phyloP scores from a whole-genome alignment of 2,329 filamentous ascomycete genomes.

The Trichothecium roseum region DNA sequence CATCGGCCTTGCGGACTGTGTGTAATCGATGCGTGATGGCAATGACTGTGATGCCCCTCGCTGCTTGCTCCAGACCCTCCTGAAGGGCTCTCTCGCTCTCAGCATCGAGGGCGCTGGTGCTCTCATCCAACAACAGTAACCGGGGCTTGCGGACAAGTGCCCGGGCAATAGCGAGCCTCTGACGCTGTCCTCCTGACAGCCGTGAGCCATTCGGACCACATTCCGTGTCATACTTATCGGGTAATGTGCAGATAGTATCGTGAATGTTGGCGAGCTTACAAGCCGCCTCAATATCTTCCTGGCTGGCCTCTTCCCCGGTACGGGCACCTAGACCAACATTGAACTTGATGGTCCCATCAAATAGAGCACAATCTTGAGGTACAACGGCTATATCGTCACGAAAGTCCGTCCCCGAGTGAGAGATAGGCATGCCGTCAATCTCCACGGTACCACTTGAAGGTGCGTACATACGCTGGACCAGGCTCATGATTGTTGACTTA shows the following conservation, averaged over 20 bases:
- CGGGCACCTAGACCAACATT: slow-evolving; percentile 45
- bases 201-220: slow-evolving; percentile 63
- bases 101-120: slow-evolving; percentile 67
- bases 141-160: slow-evolving; percentile 63
- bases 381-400: slow-evolving; percentile 44
- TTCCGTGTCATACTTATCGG: slow-evolving; percentile 55
- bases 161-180: slow-evolving; percentile 68
- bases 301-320: slow-evolving; percentile 42
- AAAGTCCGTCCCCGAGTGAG: slow-evolving; percentile 30
- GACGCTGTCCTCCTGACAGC: slow-evolving; percentile 69
- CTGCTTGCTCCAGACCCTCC: slow-evolving; percentile 50
- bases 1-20: slow-evolving; percentile 45
- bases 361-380: slow-evolving; percentile 47
- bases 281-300: slow-evolving; percentile 54
- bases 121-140: slow-evolving; percentile 71
- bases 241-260: slow-evolving; percentile 52
- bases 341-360: slow-evolving; percentile 44
- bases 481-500: slow-evolving; percentile 54
- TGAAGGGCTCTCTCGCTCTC: slow-evolving; percentile 58
- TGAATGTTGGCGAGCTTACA: slow-evolving; percentile 62
- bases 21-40: slow-evolving; percentile 48
- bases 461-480: slow-evolving; percentile 40
- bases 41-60: slow-evolving; percentile 43
- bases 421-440: slow-evolving; percentile 36
- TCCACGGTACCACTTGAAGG: slow-evolving; percentile 28